Evolutionary conservation across 345 rosid species (phyloP).

Genomic region (Raphanus sativus): DNA sequence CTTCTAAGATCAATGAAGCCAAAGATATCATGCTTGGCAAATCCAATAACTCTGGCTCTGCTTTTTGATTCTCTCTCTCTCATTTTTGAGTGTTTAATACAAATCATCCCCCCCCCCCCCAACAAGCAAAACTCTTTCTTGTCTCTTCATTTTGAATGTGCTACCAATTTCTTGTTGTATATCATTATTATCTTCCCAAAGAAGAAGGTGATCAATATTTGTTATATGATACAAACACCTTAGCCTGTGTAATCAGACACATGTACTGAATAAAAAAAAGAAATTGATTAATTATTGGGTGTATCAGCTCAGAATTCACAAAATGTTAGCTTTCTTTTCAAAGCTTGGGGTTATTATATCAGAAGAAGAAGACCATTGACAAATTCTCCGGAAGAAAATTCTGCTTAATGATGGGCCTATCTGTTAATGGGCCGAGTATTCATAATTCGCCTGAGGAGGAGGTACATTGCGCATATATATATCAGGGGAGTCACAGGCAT

Average conservation of each 20-base stretch:
- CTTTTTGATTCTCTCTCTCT: constrained; percentile 44
- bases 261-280: background rate
- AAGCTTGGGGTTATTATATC: background rate
- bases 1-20: constrained; percentile 88
- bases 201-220: background rate
- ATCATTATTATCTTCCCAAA: constrained; percentile 7
- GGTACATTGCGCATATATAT: background rate
- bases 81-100: background rate
- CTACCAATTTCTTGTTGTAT: background rate
- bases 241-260: background rate
- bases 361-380: background rate
- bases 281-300: background rate
- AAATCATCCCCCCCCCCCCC: background rate
- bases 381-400: background rate
- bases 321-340: background rate
- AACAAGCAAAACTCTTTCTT: background rate
- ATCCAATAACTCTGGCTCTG: constrained; percentile 59
- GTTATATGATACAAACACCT: background rate
- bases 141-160: constrained; percentile 2
- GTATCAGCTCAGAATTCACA: background rate
- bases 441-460: background rate
- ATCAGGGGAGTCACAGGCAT: constrained; percentile 10
- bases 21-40: constrained; percentile 81
- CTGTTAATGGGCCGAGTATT: constrained; percentile 1
- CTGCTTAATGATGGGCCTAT: background rate